Base-by-base conservation (phyloP, 2,329 filamentous ascomycete species). In the Pyrenophora tritici-repentis region DNA sequence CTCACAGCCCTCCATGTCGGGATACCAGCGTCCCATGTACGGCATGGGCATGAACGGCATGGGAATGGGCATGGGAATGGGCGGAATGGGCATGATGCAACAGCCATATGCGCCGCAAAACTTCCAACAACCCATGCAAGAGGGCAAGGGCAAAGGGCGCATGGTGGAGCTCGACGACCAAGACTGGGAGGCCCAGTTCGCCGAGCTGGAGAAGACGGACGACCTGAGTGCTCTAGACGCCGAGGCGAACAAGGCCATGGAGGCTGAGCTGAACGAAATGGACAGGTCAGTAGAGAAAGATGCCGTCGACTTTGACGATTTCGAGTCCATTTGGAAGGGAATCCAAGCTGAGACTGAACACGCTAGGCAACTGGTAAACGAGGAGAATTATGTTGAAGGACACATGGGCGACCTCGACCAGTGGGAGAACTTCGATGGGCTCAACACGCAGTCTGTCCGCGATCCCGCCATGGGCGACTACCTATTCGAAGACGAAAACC, bases 151-250 rank as follows among this genome's bases (percentile, higher is more conserved):
- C 33, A 96, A 95, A 75, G 85, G 79, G 5, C 78, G 83, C 31
- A 84, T 97, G 77, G 87, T 97, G 10, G 94, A 97, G 77, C 83
- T 97, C 18, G 91, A 97, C 71, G 93, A 99, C 64, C 74, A 88
- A 67, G 88, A 96, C 69, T 97, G 94, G 94, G 93, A 97, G 75
- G 90, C 91, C 65, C 91, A 97, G 73, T 99, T 99, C 73, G 89
- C 91, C 50, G 86, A 94, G 74, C 86, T 97, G 71, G 90, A 93
- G 71, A 77, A 87, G 56, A 80, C 86, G 54, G 83, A 87, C 67
- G 59, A 76, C 63, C 70, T 76, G 46, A 73, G 80, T 49, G 72
- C 79, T 47, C 73, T 83, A 50, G 84, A 86, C 56, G 78, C 77
- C 31, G 79, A 86, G 67, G 89, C 89, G 45, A 87, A 90, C 56